Conservation (phyloP, 2,329 filamentous ascomycete species). For the Aspergillus niger region DNA sequence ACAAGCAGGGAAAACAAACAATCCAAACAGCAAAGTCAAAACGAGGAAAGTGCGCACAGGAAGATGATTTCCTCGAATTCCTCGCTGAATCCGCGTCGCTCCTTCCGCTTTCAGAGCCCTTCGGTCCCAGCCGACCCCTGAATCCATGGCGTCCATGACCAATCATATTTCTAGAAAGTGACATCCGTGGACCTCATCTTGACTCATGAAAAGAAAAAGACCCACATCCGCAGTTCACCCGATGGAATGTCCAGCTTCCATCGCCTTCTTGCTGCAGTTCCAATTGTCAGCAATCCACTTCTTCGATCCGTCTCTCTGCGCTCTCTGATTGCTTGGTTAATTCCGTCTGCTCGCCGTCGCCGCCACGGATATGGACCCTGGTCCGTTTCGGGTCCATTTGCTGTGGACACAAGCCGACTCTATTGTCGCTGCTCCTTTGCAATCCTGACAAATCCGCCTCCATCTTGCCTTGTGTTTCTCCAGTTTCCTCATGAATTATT, state of each 20-base stretch:
- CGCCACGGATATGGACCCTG: conserved; percentile 9
- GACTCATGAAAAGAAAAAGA: background rate
- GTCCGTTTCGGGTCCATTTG: background rate
- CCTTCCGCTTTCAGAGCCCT: background rate
- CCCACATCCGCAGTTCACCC: background rate
- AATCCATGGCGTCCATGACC: background rate
- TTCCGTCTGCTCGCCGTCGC: conserved; percentile 9
- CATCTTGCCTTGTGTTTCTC: background rate
- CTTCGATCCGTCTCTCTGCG: background rate
- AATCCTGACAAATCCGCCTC: background rate
- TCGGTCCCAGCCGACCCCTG: background rate
- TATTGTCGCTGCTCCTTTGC: background rate
- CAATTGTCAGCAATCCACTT: background rate
- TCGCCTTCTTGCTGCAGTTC: background rate
- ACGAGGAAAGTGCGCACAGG: too few species aligned
- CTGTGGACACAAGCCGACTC: background rate
- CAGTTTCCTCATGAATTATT: background rate
- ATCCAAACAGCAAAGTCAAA: too few species aligned
- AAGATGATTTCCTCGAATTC: too few species aligned
- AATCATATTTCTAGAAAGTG: background rate
- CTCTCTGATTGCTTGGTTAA: conserved; percentile 16
- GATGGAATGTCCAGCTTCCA: background rate
- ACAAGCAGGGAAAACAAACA: background rate
- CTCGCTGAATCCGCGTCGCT: background rate
- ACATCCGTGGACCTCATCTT: background rate